A percentile compares a stretch with the other conserved stretches of the same genome.
Evolutionary conservation across 116 monocot species (phyloP).

Genomic region (Papilionanthe hybrid): DNA sequence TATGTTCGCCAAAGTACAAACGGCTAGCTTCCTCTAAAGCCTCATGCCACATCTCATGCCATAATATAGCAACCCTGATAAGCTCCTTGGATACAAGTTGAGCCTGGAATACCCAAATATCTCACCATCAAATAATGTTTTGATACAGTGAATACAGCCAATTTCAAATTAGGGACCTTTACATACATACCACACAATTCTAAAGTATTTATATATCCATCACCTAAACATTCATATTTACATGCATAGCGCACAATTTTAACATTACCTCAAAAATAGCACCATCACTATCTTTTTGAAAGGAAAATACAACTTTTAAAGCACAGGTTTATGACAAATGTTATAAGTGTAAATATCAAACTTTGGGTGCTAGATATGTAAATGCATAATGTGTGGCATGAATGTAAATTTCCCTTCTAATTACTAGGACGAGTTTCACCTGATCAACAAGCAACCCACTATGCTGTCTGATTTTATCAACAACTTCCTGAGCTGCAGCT

Average conservation of each 20-base stretch:
- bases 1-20: constrained; percentile 96
- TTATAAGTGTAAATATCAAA: too few species aligned
- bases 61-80: constrained; percentile 95
- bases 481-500: constrained; percentile 92
- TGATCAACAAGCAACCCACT: constrained; percentile 95
- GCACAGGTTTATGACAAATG: too few species aligned
- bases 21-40: constrained; percentile 98
- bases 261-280: too few species aligned
- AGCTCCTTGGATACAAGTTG: constrained; percentile 97
- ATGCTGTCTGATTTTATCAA: constrained; percentile 97
- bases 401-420: neutral
- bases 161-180: neutral
- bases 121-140: neutral
- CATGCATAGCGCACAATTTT: too few species aligned
- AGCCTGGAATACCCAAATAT: constrained; percentile 50
- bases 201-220: too few species aligned
- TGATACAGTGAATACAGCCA: neutral
- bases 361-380: too few species aligned
- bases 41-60: constrained; percentile 99
- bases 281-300: too few species aligned
- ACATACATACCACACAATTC: too few species aligned
- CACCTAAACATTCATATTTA: too few species aligned
- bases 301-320: too few species aligned
- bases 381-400: too few species aligned
- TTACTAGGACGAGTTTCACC: constrained; percentile 22